These are phyloP conservation scores for Oryza glumipatula DNA, from an alignment of 176 grass and related monocot species.

Conservation along the genomic window DNA sequence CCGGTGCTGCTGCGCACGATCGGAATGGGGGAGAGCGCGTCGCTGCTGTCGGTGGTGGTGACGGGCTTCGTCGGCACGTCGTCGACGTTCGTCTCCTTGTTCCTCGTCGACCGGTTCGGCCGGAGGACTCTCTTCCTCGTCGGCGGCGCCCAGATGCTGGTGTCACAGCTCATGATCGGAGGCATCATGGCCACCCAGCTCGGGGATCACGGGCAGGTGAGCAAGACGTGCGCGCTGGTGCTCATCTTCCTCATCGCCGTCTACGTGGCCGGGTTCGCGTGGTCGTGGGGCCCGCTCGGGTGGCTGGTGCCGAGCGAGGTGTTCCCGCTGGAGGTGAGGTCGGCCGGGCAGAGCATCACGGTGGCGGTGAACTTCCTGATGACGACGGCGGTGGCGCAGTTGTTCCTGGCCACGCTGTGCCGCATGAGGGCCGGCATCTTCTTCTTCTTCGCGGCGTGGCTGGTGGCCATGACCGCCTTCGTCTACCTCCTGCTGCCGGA, in stretches of 20 bases:
- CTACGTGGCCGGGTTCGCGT: constrained; percentile 69
- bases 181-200: constrained; percentile 54
- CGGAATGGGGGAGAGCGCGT: constrained; percentile 67
- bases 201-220: constrained; percentile 30
- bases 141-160: constrained; percentile 58
- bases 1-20: constrained; percentile 65
- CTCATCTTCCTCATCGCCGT: constrained; percentile 63
- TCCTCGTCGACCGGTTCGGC: constrained; percentile 56
- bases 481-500: constrained; percentile 62
- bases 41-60: constrained; percentile 53
- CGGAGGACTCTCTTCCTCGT: constrained; percentile 54
- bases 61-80: constrained; percentile 29
- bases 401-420: constrained; percentile 60
- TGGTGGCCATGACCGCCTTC: constrained; percentile 57
- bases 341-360: constrained; percentile 56
- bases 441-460: constrained; percentile 77
- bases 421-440: constrained; percentile 58
- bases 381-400: constrained; percentile 50
- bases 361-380: constrained; percentile 58
- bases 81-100: constrained; percentile 32
- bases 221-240: constrained; percentile 7
- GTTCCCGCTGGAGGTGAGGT: constrained; percentile 69
- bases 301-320: constrained; percentile 82
- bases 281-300: constrained; percentile 70
- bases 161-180: constrained; percentile 56